A percentile compares a stretch with the other conserved stretches of the same genome.
These are phyloP conservation scores for Aspergillus ostianus DNA, from an alignment of 495 filamentous ascomycete species.

Conservation along the genomic window DNA sequence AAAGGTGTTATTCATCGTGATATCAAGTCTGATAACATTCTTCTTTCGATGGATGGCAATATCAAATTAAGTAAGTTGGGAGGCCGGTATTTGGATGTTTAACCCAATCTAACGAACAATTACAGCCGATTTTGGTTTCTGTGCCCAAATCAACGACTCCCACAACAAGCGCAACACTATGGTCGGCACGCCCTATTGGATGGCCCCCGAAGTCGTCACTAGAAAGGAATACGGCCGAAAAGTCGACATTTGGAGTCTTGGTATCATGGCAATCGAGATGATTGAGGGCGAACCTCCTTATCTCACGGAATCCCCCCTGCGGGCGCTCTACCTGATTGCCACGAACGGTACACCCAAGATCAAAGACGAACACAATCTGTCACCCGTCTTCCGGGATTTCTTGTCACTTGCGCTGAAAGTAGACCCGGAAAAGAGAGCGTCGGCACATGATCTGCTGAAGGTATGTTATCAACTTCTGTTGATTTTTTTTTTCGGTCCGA, in stretches of 20 bases:
- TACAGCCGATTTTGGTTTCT: slow-evolving; percentile 96
- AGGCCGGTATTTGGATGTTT: slow-evolving; percentile 2
- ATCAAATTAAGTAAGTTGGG: slow-evolving; percentile 89
- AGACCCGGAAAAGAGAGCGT: slow-evolving; percentile 93
- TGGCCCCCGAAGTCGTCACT: slow-evolving; percentile 97
- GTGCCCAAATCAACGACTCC: slow-evolving; percentile 95
- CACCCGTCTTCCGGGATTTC: slow-evolving; percentile 82
- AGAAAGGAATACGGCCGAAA: slow-evolving; percentile 97
- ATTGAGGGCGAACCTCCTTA: slow-evolving; percentile 98
- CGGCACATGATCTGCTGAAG: slow-evolving; percentile 86
- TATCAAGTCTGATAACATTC: slow-evolving; percentile 98
- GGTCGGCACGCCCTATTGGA: slow-evolving; percentile 99
- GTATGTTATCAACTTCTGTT: slow-evolving; percentile 49
- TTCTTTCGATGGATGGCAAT: slow-evolving; percentile 90
- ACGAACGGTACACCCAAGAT: slow-evolving; percentile 95
- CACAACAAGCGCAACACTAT: slow-evolving; percentile 98
- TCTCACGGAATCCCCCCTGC: slow-evolving; percentile 88
- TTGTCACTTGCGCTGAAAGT: slow-evolving; percentile 88
- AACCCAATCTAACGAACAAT: slow-evolving; percentile 28
- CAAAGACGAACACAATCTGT: slow-evolving; percentile 85
- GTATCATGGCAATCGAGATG: slow-evolving; percentile 99
- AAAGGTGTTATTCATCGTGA: slow-evolving; percentile 98
- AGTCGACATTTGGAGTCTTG: slow-evolving; percentile 97
- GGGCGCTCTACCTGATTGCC: slow-evolving; percentile 92
- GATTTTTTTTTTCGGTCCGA: slow-evolving; percentile 3